Conservation (phyloP, 1,284 basidiomycete genomes). For the Trichosporon inkin region DNA sequence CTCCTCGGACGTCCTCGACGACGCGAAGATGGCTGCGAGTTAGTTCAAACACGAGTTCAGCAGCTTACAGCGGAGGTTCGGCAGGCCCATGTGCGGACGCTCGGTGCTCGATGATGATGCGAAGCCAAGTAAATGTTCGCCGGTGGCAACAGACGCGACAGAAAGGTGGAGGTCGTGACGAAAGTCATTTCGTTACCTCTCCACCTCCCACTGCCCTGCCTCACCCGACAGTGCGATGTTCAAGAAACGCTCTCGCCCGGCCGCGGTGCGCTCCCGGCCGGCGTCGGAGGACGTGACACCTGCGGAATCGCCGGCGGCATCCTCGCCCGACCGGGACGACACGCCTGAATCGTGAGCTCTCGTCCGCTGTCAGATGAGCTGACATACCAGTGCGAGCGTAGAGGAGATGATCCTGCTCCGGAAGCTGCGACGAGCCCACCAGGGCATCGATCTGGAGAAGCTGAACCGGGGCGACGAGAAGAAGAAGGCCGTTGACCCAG, state of each 20-base stretch:
- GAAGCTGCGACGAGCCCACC: constrained; percentile 64
- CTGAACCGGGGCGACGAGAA: constrained; percentile 77
- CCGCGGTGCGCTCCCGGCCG: constrained; percentile 41
- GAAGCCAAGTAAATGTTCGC: not conserved
- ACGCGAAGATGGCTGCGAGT: constrained; percentile 48
- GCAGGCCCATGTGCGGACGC: constrained; percentile 41
- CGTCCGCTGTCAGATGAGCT: not conserved
- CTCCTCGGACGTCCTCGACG: constrained; percentile 49
- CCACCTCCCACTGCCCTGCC: not conserved
- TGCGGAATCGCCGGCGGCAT: constrained; percentile 5
- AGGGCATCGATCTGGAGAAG: constrained; percentile 78
- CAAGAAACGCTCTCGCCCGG: constrained; percentile 51
- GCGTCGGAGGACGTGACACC: constrained; percentile 14
- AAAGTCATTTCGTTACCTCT: not conserved
- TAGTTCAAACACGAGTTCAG: not conserved
- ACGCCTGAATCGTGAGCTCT: constrained; percentile 19
- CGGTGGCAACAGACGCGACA: not conserved
- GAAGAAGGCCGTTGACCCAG: constrained; percentile 40
- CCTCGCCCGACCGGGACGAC: constrained; percentile 9
- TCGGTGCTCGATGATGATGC: not conserved
- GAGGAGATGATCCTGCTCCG: constrained; percentile 81
- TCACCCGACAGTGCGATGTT: constrained; percentile 37
- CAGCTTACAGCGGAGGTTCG: constrained; percentile 45
- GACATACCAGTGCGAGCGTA: constrained; percentile 49
- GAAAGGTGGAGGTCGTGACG: not conserved